Base-by-base conservation (phyloP, 345 rosid species). In the Salix suchowensis region DNA sequence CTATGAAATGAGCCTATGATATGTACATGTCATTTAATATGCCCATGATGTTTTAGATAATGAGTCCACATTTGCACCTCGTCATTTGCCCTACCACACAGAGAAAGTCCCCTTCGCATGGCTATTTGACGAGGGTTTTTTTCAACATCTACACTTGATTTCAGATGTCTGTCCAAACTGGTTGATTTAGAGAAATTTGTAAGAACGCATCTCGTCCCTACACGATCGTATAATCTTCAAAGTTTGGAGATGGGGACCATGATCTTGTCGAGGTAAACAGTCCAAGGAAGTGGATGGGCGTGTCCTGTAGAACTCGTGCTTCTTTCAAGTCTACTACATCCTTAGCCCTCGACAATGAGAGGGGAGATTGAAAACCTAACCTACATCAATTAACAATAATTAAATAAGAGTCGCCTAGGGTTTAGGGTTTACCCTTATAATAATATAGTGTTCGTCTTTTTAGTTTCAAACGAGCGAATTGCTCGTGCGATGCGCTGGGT, bases 191-290 rank as follows among this genome's bases (percentile, higher is more conserved):
- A 62, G 15, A 28, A 7, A 21, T 40, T 75, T 65, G 65, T 74
- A 66, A 42, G 78, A 32, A 67, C 21, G 69, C 58, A 72, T 79
- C 68, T 70, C 30, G 55, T 68, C 78, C 64, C 46, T 67, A 70
- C 68, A 46, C 46, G 70, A 60, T 69, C 68, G 58, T 70, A 77
- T 70, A 72, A 65, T 65, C 64, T 44, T 70, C 34, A 23, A 64
- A 12, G 7, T 40, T 44, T 5, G 44, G 24, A 10, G 21, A 9
- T 19, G 74, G 74, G 84, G 78, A 75, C 86, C 80, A 72, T 84
- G 21, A 75, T 75, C 79, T 76, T 76, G 71, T 84, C 6, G 21
- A 23, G 39, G 7, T 30, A 42, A 46, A 34, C 9, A 79, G 62
- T 69, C 19, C 75, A 74, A 60, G 37, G 65, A 73, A 68, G 74